Evolutionary conservation across 148 eudicot species (phyloP).

Genomic region (Rhododendron henanense): DNA sequence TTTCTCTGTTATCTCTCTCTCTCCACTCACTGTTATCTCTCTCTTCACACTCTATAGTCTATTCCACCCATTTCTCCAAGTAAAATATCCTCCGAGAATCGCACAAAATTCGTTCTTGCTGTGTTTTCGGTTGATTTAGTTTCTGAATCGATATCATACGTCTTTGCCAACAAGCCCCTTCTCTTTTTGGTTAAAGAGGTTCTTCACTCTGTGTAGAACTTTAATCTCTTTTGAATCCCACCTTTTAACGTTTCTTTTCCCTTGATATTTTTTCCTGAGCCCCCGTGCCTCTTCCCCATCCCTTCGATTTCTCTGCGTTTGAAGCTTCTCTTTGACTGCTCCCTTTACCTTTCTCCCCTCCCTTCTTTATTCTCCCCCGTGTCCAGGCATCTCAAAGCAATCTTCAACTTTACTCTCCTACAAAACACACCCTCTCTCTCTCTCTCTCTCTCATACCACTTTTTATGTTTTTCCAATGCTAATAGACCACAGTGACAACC

Average conservation of each 20-base stretch:
- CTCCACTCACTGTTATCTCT: not conserved
- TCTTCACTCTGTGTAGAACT: not conserved
- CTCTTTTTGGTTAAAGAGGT: not conserved
- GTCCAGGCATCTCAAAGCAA: conserved; percentile 10
- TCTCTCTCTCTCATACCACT: not conserved
- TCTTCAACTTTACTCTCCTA: conserved; percentile 7
- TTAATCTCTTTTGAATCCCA: conserved; percentile 10
- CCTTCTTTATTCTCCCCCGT: conserved; percentile 13
- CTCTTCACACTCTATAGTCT: not conserved
- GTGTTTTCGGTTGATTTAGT: not conserved
- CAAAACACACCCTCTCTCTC: not conserved
- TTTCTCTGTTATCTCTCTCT: not conserved
- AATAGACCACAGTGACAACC: conserved; percentile 1
- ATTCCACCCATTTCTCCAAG: too few relatives aligned
- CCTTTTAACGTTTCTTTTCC: conserved; percentile 18
- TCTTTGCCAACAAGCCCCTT: not conserved
- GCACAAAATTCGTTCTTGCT: not conserved
- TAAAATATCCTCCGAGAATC: not conserved
- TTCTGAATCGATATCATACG: not conserved
- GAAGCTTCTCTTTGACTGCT: conserved; percentile 27
- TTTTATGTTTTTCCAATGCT: conserved; percentile 6
- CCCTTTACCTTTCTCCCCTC: not conserved
- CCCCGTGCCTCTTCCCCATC: not conserved
- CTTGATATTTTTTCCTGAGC: conserved; percentile 21
- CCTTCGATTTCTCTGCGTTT: conserved; percentile 13